Evolutionary conservation across 345 rosid species (phyloP), one percentile per base, ranked within the genome.

Genomic region (Geranium rotundifolium): DNA sequence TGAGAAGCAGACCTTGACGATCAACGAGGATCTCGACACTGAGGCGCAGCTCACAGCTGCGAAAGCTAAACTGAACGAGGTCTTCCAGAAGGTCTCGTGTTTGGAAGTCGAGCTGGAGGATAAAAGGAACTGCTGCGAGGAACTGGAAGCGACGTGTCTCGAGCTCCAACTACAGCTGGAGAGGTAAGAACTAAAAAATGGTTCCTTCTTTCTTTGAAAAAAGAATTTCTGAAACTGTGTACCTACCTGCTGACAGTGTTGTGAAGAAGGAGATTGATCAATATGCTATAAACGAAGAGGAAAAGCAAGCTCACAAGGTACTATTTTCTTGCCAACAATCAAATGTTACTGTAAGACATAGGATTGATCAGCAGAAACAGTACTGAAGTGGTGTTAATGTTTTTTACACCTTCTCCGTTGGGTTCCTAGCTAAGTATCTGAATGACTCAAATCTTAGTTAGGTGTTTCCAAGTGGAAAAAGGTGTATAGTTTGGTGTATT

Each of bases 101-200:
- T 75, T 90, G 72, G 97, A 93, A 79, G 83, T 85, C 60, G 99
- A 90, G 34, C 73, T 90, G 66, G 96, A 93, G 75, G 88, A 88
- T 68, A 85, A 84, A 78, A 82, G 67, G 46, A 81, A 73, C 61
- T 84, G 90, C 61, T 93, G 97, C 56, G 92, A 88, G 63, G 99
- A 93, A 57, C 75, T 90, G 41, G 96, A 93, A 80, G 86, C 85
- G 13, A 88, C 86, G 5, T 90, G 97, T 59, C 86, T 88, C 1
- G 95, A 93, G 75, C 96, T 93, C 74, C 96, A 93, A 75, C 95
- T 93, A 67, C 89, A 90, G 72, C 64, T 88, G 54, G 97, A 88
- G 75, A 88, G 99, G 98, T 92, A 69, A 54, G 7, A 19, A 23
- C 27, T 8, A 34, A 34, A 34, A 34, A 34, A 5, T 34, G 41